Conservation (phyloP, 2,329 filamentous ascomycete species). For the Ceratocystis lukuohia region DNA sequence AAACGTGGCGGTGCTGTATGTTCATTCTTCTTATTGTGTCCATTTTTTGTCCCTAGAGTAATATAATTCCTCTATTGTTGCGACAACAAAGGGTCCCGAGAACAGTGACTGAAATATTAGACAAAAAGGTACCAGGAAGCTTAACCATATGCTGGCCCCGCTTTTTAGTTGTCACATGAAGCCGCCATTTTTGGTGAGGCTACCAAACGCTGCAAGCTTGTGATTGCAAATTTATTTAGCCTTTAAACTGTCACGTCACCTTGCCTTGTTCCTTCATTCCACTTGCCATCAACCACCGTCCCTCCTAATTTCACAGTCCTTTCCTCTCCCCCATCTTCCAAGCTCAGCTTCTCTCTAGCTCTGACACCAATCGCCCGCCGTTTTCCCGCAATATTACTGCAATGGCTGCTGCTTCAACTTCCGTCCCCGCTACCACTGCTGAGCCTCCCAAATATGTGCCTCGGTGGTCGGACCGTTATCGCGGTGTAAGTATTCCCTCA, state of each 20-base stretch:
- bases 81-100: background rate
- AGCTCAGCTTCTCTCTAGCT: background rate
- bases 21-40: background rate
- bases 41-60: too few relatives aligned
- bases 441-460: conserved; percentile 28
- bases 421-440: conserved; percentile 22
- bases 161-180: background rate
- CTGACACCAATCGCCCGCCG: background rate
- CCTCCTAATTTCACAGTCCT: background rate
- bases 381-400: background rate
- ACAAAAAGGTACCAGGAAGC: background rate
- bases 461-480: conserved; percentile 47
- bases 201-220: background rate
- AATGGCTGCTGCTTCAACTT: conserved; percentile 22
- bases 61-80: too few relatives aligned
- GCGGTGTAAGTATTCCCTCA: conserved; percentile 38
- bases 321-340: background rate
- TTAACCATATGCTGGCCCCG: background rate
- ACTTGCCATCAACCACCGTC: background rate
- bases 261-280: background rate
- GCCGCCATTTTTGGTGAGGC: conserved; percentile 1
- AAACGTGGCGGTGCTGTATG: background rate
- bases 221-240: conserved; percentile 1
- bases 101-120: background rate
- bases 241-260: too few relatives aligned